These are phyloP conservation scores for Lactifluus hygrophoroides DNA, from an alignment of 768 basidiomycete species.

Conservation along the genomic window DNA sequence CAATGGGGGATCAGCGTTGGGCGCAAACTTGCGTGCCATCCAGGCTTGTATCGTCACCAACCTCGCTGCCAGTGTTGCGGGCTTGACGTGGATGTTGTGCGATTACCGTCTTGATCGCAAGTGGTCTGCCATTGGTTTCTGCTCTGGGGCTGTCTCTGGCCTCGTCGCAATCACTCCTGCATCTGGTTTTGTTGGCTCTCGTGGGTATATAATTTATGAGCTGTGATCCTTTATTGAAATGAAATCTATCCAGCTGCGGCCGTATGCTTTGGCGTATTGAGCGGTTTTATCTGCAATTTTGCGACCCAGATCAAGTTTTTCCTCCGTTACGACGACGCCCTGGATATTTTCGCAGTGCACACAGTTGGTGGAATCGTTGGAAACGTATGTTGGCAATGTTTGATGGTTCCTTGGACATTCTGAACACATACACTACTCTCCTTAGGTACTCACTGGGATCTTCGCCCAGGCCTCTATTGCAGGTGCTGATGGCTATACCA, in stretches of 20 bases:
- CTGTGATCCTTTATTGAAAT: slow-evolving; percentile 4
- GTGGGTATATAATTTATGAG: slow-evolving; percentile 31
- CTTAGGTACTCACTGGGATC: slow-evolving; percentile 28
- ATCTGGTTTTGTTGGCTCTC: slow-evolving; percentile 72
- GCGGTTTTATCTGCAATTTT: slow-evolving; percentile 83
- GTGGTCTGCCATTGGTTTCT: slow-evolving; percentile 92
- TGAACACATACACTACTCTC: background rate
- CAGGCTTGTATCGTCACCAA: slow-evolving; percentile 93
- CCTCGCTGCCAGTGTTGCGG: slow-evolving; percentile 81
- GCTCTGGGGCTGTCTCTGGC: slow-evolving; percentile 88
- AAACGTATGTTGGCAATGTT: slow-evolving; percentile 32
- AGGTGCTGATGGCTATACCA: slow-evolving; percentile 38
- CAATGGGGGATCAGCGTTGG: slow-evolving; percentile 87
- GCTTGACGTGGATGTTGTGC: slow-evolving; percentile 89
- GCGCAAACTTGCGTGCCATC: slow-evolving; percentile 80
- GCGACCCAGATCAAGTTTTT: slow-evolving; percentile 92
- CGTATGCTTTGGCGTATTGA: slow-evolving; percentile 77
- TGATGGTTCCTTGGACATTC: background rate
- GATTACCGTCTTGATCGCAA: slow-evolving; percentile 91
- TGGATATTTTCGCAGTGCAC: slow-evolving; percentile 89
- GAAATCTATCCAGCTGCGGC: slow-evolving; percentile 48
- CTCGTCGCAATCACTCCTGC: slow-evolving; percentile 87
- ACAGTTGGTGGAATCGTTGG: slow-evolving; percentile 71
- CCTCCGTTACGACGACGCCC: slow-evolving; percentile 65
- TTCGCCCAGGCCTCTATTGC: slow-evolving; percentile 33